Evolutionary conservation across 2,329 filamentous ascomycete genomes (phyloP).

Genomic region (Monilinia vaccinii-corymbosi): DNA sequence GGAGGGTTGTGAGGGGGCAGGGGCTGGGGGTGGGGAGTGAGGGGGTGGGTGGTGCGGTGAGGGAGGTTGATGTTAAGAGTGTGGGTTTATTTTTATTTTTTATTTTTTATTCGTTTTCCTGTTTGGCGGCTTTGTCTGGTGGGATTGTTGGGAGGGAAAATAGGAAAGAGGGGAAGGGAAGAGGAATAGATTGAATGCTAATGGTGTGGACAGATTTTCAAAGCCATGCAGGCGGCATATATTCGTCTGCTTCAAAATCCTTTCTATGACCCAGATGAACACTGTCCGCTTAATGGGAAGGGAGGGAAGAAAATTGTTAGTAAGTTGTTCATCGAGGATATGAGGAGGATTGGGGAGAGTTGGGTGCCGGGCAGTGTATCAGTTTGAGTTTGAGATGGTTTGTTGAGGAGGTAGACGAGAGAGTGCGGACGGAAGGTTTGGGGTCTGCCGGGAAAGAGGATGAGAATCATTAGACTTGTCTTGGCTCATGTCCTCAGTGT

Average conservation of each 20-base stretch:
- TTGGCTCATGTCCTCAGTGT: background rate
- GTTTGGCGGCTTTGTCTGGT: too few relatives aligned
- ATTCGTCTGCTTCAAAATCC: constrained; percentile 84
- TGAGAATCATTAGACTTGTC: background rate
- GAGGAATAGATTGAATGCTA: background rate
- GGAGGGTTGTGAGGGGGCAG: constrained; percentile 37
- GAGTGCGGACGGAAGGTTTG: background rate
- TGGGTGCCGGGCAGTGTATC: constrained; percentile 65
- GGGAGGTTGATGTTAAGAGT: constrained; percentile 58
- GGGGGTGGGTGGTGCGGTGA: constrained; percentile 42
- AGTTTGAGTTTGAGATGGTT: background rate
- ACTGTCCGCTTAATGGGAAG: constrained; percentile 48
- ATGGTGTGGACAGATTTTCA: constrained; percentile 55
- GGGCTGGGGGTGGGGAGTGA: constrained; percentile 28
- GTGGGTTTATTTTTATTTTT: background rate
- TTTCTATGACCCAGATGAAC: constrained; percentile 85
- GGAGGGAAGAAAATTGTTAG: constrained; percentile 69
- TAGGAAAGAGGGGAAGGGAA: background rate
- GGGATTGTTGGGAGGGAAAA: background rate
- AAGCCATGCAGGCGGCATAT: constrained; percentile 87
- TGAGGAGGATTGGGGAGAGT: constrained; percentile 73
- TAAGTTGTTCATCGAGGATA: constrained; percentile 68
- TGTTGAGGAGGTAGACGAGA: background rate
- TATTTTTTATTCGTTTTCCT: background rate
- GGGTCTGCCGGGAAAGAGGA: background rate